These are phyloP conservation scores for Pseudocercospora macadamiae DNA, from an alignment of 2,329 filamentous ascomycete species.

Conservation along the genomic window DNA sequence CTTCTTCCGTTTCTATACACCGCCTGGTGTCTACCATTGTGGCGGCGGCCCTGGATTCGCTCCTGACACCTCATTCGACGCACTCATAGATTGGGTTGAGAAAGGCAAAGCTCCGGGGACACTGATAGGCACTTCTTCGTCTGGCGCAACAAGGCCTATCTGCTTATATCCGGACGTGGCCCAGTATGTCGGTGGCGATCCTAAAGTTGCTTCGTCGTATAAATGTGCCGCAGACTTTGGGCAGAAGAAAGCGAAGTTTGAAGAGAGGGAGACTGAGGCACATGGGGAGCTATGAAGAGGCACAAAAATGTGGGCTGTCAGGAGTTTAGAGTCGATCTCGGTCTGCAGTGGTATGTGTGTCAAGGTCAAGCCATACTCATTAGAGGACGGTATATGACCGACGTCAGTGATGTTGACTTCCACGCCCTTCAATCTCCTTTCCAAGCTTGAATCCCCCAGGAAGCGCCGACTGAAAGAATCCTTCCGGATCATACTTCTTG, in stretches of 20 bases:
- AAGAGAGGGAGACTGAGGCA: too few relatives aligned
- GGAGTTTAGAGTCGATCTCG: too few relatives aligned
- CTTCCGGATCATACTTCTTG: slow-evolving; percentile 22
- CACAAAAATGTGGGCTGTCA: too few relatives aligned
- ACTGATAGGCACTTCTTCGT: not conserved
- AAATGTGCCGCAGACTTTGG: not conserved
- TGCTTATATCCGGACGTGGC: slow-evolving; percentile 1
- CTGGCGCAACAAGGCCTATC: not conserved
- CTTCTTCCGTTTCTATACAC: slow-evolving; percentile 43
- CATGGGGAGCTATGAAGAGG: not conserved
- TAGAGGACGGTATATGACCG: too few relatives aligned
- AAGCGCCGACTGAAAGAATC: slow-evolving; percentile 15
- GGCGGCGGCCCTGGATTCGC: slow-evolving; percentile 34
- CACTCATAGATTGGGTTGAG: slow-evolving; percentile 36
- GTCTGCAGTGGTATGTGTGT: too few relatives aligned
- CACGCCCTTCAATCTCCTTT: not conserved
- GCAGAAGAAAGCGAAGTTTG: not conserved
- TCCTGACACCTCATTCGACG: slow-evolving; percentile 23
- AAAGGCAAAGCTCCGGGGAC: slow-evolving; percentile 29
- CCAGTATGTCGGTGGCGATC: not conserved
- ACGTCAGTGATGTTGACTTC: not conserved
- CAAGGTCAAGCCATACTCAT: too few relatives aligned
- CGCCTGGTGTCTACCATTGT: slow-evolving; percentile 44
- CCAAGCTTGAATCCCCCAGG: slow-evolving; percentile 19
- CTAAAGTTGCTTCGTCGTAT: not conserved